A percentile compares a stretch with the other conserved stretches of the same genome.
These are phyloP conservation scores for Colletotrichum sp. DNA, from an alignment of 2,329 filamentous ascomycete species.

Conservation along the genomic window DNA sequence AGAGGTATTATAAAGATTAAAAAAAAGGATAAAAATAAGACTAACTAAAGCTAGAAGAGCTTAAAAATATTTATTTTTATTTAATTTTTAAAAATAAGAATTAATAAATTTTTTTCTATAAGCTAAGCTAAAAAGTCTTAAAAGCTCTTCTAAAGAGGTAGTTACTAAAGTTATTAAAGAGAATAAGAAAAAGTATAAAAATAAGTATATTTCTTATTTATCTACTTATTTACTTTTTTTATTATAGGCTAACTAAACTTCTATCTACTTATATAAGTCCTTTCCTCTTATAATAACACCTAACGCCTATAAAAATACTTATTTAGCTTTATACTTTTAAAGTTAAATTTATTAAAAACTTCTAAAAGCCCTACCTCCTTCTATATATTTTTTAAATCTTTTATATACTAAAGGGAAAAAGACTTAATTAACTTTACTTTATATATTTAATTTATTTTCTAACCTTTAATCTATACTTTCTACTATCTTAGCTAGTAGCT, in stretches of 20 bases:
- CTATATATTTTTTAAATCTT: too few relatives aligned
- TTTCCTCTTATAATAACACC: not conserved
- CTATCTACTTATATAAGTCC: not conserved
- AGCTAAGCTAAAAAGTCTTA: rapidly evolving
- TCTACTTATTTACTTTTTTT: too few relatives aligned
- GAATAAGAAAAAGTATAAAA: not conserved
- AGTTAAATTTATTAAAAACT: too few relatives aligned
- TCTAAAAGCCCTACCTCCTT: rapidly evolving
- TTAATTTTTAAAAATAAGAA: not conserved
- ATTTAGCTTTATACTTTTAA: not conserved
- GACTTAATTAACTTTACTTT: too few relatives aligned
- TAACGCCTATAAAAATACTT: not conserved
- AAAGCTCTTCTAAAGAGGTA: not conserved
- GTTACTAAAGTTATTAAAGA: not conserved
- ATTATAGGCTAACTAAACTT: too few relatives aligned
- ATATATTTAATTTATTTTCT: too few relatives aligned
- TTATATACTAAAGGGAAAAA: too few relatives aligned
- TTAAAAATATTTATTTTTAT: not conserved
- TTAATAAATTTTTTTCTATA: not conserved
- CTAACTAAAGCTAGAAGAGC: rapidly evolving
- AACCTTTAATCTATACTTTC: too few relatives aligned
- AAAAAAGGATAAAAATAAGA: not conserved
- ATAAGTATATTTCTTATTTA: not conserved
- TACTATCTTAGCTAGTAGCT: too few relatives aligned
- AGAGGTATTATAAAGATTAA: not conserved